Conservation (phyloP, 2,329 filamentous ascomycete species). For the Stagonosporopsis tanaceti region DNA sequence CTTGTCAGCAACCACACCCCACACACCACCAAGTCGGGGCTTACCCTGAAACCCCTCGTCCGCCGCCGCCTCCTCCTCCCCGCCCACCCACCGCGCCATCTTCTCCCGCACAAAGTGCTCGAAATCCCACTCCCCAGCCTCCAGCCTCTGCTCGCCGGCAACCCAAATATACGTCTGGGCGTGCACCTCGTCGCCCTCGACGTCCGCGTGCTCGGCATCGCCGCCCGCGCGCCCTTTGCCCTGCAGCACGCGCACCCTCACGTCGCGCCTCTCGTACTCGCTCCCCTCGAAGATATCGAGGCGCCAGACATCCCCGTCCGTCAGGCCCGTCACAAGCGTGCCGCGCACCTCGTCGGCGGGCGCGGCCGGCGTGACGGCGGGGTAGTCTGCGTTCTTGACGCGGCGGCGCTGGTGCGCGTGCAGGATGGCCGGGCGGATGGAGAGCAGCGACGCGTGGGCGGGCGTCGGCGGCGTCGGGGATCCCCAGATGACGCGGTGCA, state of each 20-base stretch:
- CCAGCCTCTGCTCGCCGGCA: conserved; percentile 60
- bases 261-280: conserved; percentile 69
- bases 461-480: conserved; percentile 56
- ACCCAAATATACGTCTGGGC: conserved; percentile 63
- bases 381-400: conserved; percentile 77
- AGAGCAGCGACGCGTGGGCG: conserved; percentile 63
- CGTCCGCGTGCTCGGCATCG: conserved; percentile 27
- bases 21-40: conserved; percentile 11
- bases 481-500: conserved; percentile 84
- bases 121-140: conserved; percentile 86
- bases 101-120: conserved; percentile 82
- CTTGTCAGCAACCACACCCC: conserved; percentile 4
- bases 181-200: conserved; percentile 51
- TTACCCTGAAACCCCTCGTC: conserved; percentile 57
- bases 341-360: conserved; percentile 68
- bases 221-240: conserved; percentile 23
- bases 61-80: conserved; percentile 40
- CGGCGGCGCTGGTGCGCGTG: conserved; percentile 74
- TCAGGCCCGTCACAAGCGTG: conserved; percentile 78
- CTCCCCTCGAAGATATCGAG: conserved; percentile 84
- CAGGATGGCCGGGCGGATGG: conserved; percentile 78
- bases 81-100: conserved; percentile 66
- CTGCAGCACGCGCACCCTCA: conserved; percentile 55
- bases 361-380: conserved; percentile 68
- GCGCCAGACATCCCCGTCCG: conserved; percentile 74